These are phyloP conservation scores for Alternaria arbusti DNA, from an alignment of 2,329 filamentous ascomycete genomes.

Conservation along the genomic window DNA sequence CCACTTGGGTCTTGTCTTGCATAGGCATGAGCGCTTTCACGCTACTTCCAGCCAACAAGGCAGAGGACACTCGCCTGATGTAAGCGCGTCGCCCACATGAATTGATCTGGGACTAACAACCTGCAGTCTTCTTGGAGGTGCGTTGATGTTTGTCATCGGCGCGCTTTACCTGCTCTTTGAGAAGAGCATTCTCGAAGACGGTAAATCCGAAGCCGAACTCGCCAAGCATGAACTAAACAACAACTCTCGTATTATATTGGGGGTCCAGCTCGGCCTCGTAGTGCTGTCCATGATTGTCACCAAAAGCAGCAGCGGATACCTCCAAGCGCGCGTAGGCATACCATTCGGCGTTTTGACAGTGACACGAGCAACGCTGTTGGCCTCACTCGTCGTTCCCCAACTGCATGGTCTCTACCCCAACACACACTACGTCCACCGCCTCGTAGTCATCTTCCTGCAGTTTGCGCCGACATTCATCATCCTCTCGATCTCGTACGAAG, in stretches of 20 bases:
- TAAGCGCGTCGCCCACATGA: too few relatives aligned
- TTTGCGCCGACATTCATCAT: constrained; percentile 95
- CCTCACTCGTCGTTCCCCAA: constrained; percentile 79
- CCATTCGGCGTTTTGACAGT: constrained; percentile 87
- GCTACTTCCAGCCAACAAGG: constrained; percentile 83
- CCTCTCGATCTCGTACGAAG: constrained; percentile 95
- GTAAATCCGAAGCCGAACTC: constrained; percentile 43
- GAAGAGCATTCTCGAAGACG: constrained; percentile 61
- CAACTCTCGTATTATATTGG: constrained; percentile 66
- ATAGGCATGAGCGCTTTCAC: constrained; percentile 89
- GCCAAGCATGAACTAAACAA: constrained; percentile 46
- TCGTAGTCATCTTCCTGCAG: constrained; percentile 87
- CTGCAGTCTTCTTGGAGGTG: constrained; percentile 72
- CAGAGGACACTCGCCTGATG: constrained; percentile 78
- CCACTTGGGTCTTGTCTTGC: constrained; percentile 79
- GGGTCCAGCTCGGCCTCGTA: constrained; percentile 78
- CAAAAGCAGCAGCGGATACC: constrained; percentile 79
- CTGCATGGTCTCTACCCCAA: constrained; percentile 82
- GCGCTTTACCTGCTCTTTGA: constrained; percentile 82
- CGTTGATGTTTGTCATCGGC: constrained; percentile 78
- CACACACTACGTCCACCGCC: constrained; percentile 85
- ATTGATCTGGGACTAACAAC: too few relatives aligned
- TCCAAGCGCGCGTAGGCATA: constrained; percentile 84
- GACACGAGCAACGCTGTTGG: constrained; percentile 79
- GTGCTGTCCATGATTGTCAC: constrained; percentile 85